Evolutionary conservation across 371 early-diverging fungal species (phyloP).

Genomic region (Mucor racemosus): DNA sequence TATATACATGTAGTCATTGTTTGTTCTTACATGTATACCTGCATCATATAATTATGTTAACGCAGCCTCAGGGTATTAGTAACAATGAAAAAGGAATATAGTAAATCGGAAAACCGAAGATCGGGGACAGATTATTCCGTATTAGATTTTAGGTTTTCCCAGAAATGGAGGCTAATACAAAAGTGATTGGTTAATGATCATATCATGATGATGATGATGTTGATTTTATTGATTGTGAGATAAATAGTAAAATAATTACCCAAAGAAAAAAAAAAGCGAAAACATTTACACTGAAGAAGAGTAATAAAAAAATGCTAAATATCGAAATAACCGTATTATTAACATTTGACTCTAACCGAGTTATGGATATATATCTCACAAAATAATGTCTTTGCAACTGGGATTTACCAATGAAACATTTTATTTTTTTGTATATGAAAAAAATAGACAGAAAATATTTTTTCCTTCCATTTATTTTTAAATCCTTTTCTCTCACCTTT

Average conservation of each 20-base stretch:
- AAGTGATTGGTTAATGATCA: conserved; percentile 3
- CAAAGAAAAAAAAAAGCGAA: background rate
- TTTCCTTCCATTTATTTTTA: background rate
- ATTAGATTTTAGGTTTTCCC: background rate
- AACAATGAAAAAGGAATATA: too few species aligned
- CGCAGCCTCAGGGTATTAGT: background rate
- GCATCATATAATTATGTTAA: background rate
- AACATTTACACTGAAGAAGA: background rate
- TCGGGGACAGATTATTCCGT: conserved; percentile 2
- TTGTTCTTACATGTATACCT: background rate
- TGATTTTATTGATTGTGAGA: background rate
- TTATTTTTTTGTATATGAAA: too few species aligned
- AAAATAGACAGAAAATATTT: background rate
- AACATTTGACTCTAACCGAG: too few species aligned
- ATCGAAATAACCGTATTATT: too few species aligned
- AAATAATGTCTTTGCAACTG: too few species aligned
- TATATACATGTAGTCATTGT: background rate
- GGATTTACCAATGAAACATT: too few species aligned
- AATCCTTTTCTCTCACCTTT: background rate
- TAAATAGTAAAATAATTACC: background rate
- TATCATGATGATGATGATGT: background rate
- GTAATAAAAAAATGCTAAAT: background rate
- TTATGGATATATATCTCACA: background rate
- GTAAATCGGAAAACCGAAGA: background rate
- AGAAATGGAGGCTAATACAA: background rate